Conservation (phyloP, 495 filamentous ascomycete genomes). For the Stereocaulon alpinum region DNA sequence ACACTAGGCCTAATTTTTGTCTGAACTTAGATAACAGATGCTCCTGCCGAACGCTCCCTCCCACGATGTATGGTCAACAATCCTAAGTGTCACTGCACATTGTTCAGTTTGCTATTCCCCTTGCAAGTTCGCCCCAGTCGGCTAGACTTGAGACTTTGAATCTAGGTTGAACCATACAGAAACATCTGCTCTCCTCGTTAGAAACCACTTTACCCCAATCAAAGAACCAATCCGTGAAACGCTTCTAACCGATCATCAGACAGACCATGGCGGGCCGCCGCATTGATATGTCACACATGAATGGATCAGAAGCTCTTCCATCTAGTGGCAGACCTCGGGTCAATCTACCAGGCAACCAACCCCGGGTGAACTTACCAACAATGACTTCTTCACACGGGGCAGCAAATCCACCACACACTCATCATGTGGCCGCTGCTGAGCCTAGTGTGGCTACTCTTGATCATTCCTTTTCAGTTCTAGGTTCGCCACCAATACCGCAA, state of each 20-base stretch:
- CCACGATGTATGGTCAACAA: background rate
- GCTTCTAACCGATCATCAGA: background rate
- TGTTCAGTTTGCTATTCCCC: background rate
- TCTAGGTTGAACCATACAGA: background rate
- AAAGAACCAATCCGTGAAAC: background rate
- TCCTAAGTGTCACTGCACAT: background rate
- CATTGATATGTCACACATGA: background rate
- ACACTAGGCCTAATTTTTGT: too few relatives aligned
- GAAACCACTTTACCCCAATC: too few relatives aligned
- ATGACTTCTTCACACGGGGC: background rate
- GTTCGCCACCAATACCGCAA: slow-evolving; percentile 2
- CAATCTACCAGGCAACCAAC: background rate
- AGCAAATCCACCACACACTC: background rate
- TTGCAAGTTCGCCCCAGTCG: background rate
- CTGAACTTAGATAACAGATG: too few relatives aligned
- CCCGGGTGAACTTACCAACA: slow-evolving; percentile 1
- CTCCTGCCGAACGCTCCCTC: too few relatives aligned
- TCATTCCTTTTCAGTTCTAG: slow-evolving; percentile 1
- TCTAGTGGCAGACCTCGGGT: background rate
- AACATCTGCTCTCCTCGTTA: background rate
- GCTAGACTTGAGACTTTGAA: background rate
- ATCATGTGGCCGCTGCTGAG: background rate
- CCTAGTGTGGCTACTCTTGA: background rate
- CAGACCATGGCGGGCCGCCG: background rate
- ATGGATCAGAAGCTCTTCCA: background rate